Conservation (phyloP, 1,139 yeast genomes). For the Sugiyamaella castrensis region DNA sequence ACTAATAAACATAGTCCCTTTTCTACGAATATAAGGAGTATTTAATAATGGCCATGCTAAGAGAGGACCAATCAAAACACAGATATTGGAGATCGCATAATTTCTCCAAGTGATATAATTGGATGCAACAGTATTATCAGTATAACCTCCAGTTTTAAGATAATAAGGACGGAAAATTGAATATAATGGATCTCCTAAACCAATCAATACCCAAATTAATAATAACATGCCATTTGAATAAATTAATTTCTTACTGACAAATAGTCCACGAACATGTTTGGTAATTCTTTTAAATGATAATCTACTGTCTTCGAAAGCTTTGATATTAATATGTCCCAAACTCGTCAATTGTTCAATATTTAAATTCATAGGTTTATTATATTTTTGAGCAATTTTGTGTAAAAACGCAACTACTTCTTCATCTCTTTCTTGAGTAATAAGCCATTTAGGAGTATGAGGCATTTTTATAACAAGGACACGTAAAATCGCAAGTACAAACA, state of each 20-base stretch:
- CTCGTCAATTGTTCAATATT: slow-evolving; percentile 42
- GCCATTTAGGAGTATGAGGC: slow-evolving; percentile 32
- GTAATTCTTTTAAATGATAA: slow-evolving; percentile 5
- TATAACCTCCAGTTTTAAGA: slow-evolving; percentile 47
- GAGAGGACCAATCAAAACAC: slow-evolving; percentile 55
- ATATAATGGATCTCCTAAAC: slow-evolving; percentile 51
- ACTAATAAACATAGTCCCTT: slow-evolving; percentile 55
- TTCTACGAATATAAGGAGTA: slow-evolving; percentile 50
- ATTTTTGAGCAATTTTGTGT: slow-evolving; percentile 18
- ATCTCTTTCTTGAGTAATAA: slow-evolving; percentile 50
- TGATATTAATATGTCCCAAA: slow-evolving; percentile 36
- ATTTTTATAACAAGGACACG: slow-evolving; percentile 12
- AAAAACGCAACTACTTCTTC: slow-evolving; percentile 41
- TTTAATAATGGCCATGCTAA: slow-evolving; percentile 45
- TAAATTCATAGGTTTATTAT: slow-evolving; percentile 21
- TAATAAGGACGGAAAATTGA: slow-evolving; percentile 50
- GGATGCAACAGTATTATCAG: slow-evolving; percentile 39
- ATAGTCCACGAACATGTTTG: slow-evolving; percentile 34
- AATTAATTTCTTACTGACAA: slow-evolving; percentile 40
- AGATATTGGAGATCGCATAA: slow-evolving; percentile 48
- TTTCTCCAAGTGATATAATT: slow-evolving; percentile 48
- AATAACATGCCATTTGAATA: slow-evolving; percentile 44
- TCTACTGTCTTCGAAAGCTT: slow-evolving; percentile 1
- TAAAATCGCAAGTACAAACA: slow-evolving; percentile 14
- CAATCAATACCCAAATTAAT: slow-evolving; percentile 49